Conservation (phyloP, 257 asterid species). For the Penstemon eatonii region DNA sequence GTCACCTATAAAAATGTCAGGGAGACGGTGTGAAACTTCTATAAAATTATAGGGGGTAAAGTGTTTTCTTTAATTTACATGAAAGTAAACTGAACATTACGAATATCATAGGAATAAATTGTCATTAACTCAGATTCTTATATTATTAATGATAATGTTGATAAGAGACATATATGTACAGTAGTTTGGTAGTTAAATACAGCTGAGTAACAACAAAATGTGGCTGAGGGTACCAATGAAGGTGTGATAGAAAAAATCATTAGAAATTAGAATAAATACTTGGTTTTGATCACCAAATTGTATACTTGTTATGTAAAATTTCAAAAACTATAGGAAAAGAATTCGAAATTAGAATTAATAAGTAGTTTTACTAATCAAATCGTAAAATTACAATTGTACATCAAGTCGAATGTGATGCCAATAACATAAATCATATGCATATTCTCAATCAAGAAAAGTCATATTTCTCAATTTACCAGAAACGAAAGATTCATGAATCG, state of each 20-base stretch:
- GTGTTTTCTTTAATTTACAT: too few species aligned
- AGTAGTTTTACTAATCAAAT: conserved; percentile 1
- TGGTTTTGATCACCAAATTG: neutral
- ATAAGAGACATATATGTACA: conserved; percentile 24
- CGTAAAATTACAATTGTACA: neutral
- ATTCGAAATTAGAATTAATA: neutral
- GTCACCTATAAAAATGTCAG: too few species aligned
- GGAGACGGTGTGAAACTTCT: too few species aligned
- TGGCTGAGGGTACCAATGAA: conserved; percentile 35
- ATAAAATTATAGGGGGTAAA: too few species aligned
- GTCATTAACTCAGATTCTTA: too few species aligned
- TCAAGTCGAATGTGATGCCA: neutral
- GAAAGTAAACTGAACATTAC: too few species aligned
- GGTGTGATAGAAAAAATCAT: neutral
- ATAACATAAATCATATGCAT: neutral
- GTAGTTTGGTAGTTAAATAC: conserved; percentile 19
- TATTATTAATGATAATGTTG: conserved; percentile 22
- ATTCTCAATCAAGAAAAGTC: neutral
- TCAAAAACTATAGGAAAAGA: neutral
- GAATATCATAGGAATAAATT: too few species aligned
- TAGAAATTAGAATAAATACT: neutral
- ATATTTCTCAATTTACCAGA: neutral
- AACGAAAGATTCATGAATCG: too few species aligned
- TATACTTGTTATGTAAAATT: too few species aligned
- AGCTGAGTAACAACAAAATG: conserved; percentile 32